phyloP scores from a whole-genome alignment of 768 basidiomycete genomes.

The Pleurotus sapidus region DNA sequence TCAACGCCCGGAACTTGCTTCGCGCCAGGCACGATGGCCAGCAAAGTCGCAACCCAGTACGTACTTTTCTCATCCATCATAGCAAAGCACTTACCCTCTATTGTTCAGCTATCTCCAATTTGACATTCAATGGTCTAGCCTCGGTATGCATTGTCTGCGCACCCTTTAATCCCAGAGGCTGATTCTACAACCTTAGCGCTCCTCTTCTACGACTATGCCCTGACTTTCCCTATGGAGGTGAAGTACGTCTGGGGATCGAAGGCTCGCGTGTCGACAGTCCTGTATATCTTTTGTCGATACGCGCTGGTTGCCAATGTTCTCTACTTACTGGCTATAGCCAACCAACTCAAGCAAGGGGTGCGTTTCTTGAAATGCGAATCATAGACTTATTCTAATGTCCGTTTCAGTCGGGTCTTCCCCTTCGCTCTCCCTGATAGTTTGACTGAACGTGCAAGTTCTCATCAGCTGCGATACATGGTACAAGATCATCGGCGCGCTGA shows the following conservation, averaged over 20 bases:
- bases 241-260: constrained; percentile 26
- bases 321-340: constrained; percentile 23
- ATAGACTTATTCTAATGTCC: neutral
- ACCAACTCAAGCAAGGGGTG: constrained; percentile 17
- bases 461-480: constrained; percentile 25
- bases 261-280: constrained; percentile 23
- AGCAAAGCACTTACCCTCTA: neutral
- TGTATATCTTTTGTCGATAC: constrained; percentile 31
- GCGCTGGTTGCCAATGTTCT: constrained; percentile 29
- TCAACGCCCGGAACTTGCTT: too few species aligned
- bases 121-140: constrained; percentile 19
- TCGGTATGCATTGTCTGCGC: constrained; percentile 11
- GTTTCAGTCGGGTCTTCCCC: neutral
- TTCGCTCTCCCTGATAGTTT: too few species aligned
- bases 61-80: neutral
- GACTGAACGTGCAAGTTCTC: neutral
- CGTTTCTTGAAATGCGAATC: neutral
- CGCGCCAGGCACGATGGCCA: neutral
- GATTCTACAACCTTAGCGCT: constrained; percentile 15
- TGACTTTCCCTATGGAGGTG: constrained; percentile 28
- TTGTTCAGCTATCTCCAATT: constrained; percentile 14
- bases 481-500: constrained; percentile 22
- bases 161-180: neutral
- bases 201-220: constrained; percentile 28
- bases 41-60: neutral